These are phyloP conservation scores for Solanum sejunctum DNA, from an alignment of 257 asterid species.

Conservation along the genomic window DNA sequence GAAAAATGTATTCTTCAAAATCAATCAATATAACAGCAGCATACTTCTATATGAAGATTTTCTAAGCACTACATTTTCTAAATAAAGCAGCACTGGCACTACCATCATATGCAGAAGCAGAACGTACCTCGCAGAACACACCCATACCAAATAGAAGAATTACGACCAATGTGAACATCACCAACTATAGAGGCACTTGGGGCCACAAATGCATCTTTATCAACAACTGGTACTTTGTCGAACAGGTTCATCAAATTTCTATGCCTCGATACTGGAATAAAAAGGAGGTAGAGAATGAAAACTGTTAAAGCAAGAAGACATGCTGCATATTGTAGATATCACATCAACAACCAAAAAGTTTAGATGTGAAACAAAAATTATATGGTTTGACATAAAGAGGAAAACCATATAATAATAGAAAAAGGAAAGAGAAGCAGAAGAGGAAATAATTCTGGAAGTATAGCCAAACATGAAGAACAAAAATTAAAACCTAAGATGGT, in stretches of 20 bases:
- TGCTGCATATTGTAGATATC: not conserved
- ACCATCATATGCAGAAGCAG: not conserved
- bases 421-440: not conserved
- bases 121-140: slow-evolving; percentile 81
- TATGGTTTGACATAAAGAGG: not conserved
- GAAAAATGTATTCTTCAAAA: not conserved
- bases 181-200: slow-evolving; percentile 83
- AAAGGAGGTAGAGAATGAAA: not conserved
- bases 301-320: not conserved
- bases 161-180: slow-evolving; percentile 59
- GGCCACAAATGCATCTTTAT: slow-evolving; percentile 76
- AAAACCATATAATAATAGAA: not conserved
- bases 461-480: not conserved
- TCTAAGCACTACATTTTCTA: not conserved
- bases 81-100: not conserved
- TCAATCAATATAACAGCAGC: not conserved
- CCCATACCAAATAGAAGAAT: slow-evolving; percentile 91
- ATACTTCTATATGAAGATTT: not conserved
- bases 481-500: not conserved
- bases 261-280: slow-evolving; percentile 68
- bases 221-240: slow-evolving; percentile 67
- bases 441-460: not conserved
- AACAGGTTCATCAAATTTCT: slow-evolving; percentile 75
- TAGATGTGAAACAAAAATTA: not conserved
- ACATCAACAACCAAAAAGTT: not conserved